A percentile compares a stretch with the other conserved stretches of the same genome.
Conservation (phyloP, 805 yeast genomes). For the Candida khao-thaluensis region DNA sequence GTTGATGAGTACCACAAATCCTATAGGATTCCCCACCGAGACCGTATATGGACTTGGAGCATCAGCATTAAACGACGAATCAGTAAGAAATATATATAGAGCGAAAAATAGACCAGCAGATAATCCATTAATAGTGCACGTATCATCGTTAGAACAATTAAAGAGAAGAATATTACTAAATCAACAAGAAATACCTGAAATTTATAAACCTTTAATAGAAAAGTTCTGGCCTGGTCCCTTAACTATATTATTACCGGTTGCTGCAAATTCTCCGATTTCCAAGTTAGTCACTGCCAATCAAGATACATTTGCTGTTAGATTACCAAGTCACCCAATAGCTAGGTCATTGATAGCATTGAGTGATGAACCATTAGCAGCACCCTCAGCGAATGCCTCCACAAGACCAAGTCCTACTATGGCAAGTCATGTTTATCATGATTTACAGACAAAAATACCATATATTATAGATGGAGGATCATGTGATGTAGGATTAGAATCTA, state of each 20-base stretch:
- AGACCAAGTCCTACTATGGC: conserved; percentile 93
- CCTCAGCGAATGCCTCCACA: conserved; percentile 96
- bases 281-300: conserved; percentile 81
- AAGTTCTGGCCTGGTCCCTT: conserved; percentile 96
- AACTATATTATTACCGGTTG: conserved; percentile 75
- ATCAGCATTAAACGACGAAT: conserved; percentile 67
- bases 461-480: conserved; percentile 92
- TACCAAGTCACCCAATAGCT: conserved; percentile 86
- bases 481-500: conserved; percentile 87
- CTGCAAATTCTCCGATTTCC: conserved; percentile 53
- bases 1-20: conserved; percentile 50
- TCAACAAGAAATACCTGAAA: conserved; percentile 57
- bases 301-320: conserved; percentile 85
- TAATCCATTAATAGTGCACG: conserved; percentile 90
- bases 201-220: conserved; percentile 62
- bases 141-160: conserved; percentile 74
- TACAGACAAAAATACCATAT: conserved; percentile 74
- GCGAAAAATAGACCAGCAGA: conserved; percentile 96
- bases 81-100: conserved; percentile 72
- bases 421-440: conserved; percentile 76
- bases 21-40: conserved; percentile 94
- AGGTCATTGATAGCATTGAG: conserved; percentile 82
- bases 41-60: conserved; percentile 97
- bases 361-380: conserved; percentile 93
- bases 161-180: conserved; percentile 53